phyloP scores from a whole-genome alignment of 2,329 filamentous ascomycete genomes.

The Aspergillus felis region DNA sequence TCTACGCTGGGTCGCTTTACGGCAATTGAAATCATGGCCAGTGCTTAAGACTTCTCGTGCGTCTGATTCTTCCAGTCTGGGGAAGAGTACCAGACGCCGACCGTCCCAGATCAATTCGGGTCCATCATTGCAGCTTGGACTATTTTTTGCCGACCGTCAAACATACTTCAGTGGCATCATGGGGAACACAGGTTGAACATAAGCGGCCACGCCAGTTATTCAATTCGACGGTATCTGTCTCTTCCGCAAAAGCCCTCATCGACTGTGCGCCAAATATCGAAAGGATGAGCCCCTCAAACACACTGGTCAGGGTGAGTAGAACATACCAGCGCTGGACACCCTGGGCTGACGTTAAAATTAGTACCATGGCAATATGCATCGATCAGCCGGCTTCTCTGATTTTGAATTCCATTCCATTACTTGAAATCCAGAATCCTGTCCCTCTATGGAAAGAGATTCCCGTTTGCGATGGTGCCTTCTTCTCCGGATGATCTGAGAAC shows the following conservation, averaged over 20 bases:
- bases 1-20: slow-evolving; percentile 12
- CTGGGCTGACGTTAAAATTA: too few species aligned
- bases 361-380: too few species aligned
- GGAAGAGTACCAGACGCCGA: background rate
- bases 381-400: too few species aligned
- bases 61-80: background rate
- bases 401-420: background rate
- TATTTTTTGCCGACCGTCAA: slow-evolving; percentile 11
- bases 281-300: background rate
- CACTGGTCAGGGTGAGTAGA: slow-evolving; percentile 1
- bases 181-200: slow-evolving; percentile 10
- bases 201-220: slow-evolving; percentile 6
- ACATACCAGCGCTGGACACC: background rate
- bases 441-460: slow-evolving; percentile 4
- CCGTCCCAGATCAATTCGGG: slow-evolving; percentile 8
- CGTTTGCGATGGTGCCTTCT: slow-evolving; percentile 9
- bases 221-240: slow-evolving; percentile 11
- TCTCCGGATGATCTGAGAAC: slow-evolving; percentile 13
- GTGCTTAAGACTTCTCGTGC: slow-evolving; percentile 15
- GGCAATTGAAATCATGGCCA: slow-evolving; percentile 15
- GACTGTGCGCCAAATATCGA: slow-evolving; percentile 1
- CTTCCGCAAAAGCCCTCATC: slow-evolving; percentile 9
- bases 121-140: slow-evolving; percentile 14
- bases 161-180: slow-evolving; percentile 4
- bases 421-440: slow-evolving; percentile 8